Conservation (phyloP, 78 protist species). For the Dictyostelium brefeldianum region DNA sequence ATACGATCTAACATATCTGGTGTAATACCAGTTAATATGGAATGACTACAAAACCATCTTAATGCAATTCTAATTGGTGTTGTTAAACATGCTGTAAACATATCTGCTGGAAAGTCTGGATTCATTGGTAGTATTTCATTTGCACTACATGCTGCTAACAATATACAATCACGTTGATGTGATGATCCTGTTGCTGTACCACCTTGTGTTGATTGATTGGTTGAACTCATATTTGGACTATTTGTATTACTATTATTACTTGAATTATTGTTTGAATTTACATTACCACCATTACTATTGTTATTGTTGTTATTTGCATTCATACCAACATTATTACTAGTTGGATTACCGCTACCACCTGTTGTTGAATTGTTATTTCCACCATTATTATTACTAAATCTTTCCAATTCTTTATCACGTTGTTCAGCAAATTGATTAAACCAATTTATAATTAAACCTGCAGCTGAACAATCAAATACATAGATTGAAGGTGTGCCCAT, state of each 20-base stretch:
- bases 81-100: slow-evolving; percentile 99
- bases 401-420: slow-evolving; percentile 74
- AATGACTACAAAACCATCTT: slow-evolving; percentile 83
- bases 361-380: not conserved
- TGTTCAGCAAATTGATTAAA: slow-evolving; percentile 89
- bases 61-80: slow-evolving; percentile 97
- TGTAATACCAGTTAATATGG: slow-evolving; percentile 80
- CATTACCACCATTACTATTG: not conserved
- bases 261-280: not conserved
- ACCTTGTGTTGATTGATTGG: slow-evolving; percentile 4
- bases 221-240: slow-evolving; percentile 1
- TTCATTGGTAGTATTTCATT: slow-evolving; percentile 94
- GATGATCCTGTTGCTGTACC: slow-evolving; percentile 21
- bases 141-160: slow-evolving; percentile 96
- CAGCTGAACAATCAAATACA: slow-evolving; percentile 97
- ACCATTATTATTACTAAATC: slow-evolving; percentile 6
- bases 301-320: not conserved
- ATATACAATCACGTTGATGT: slow-evolving; percentile 85
- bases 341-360: not conserved
- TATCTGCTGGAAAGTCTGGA: slow-evolving; percentile 97
- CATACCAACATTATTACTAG: not conserved
- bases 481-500: slow-evolving; percentile 93
- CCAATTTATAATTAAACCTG: slow-evolving; percentile 94
- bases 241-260: slow-evolving; percentile 8
- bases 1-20: slow-evolving; percentile 82